These are phyloP conservation scores for Astragalus glycyphyllos DNA, from an alignment of 306 rosid genomes.

Conservation along the genomic window DNA sequence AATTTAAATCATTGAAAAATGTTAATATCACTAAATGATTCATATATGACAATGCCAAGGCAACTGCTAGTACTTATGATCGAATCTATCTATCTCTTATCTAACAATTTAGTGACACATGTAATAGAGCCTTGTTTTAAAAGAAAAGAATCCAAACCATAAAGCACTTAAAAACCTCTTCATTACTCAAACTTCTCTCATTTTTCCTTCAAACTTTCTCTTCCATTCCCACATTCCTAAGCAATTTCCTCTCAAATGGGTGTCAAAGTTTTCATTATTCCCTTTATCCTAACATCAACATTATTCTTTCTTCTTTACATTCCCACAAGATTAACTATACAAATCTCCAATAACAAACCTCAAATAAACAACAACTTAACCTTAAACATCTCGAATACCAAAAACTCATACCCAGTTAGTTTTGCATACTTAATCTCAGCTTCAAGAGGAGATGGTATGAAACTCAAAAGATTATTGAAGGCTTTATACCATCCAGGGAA, in stretches of 20 bases:
- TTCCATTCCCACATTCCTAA: neutral
- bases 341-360: slow-evolving; percentile 50
- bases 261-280: slow-evolving; percentile 57
- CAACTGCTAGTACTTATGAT: neutral
- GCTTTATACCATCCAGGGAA: slow-evolving; percentile 87
- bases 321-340: slow-evolving; percentile 63
- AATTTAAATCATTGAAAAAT: neutral
- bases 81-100: neutral
- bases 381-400: slow-evolving; percentile 30
- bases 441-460: slow-evolving; percentile 69
- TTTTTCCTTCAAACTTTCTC: slow-evolving; percentile 23
- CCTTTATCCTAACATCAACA: slow-evolving; percentile 55
- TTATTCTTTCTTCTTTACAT: slow-evolving; percentile 57
- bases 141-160: slow-evolving; percentile 28
- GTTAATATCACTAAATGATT: too few species aligned
- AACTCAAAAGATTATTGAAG: slow-evolving; percentile 61
- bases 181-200: slow-evolving; percentile 15
- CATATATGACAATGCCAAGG: neutral
- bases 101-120: neutral
- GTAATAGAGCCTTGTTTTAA: neutral
- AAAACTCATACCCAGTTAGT: slow-evolving; percentile 58
- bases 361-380: slow-evolving; percentile 40
- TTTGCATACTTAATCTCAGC: slow-evolving; percentile 87
- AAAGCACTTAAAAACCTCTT: slow-evolving; percentile 19
- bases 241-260: slow-evolving; percentile 58